Evolutionary conservation across 257 asterid species (phyloP), one percentile per base, ranked within the genome.

Genomic region (Solanum commersonii): DNA sequence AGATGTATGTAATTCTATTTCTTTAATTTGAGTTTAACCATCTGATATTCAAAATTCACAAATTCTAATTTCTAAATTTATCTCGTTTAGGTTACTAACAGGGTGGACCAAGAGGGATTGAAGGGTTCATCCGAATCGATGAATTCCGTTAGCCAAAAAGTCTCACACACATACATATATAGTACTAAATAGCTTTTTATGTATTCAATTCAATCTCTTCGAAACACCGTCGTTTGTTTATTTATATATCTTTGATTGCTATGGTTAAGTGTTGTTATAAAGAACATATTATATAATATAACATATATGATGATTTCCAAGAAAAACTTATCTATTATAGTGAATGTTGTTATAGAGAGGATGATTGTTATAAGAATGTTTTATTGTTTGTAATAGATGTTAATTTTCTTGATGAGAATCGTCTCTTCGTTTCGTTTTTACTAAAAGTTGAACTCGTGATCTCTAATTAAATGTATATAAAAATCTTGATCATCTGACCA

Each of bases 401-500:
- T n/a, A 42, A 23, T 23, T 63, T 23, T 5, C 1, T 63, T 10
- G 29, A 27, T 27, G 29, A 27, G 29, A 27, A 27, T 27, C 12
- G 1, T 6, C 1, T 10, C 2, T 65, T 25, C 20, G 3, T 33
- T 33, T 33, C 34, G 34, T 33, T 37, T 15, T 16, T 49, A 49
- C 3, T 49, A 5, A 25, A 27, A 1, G 8, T 7, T 1, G 10
- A 38, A 38, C 8, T 37, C 40, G 8, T 1, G 2, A 71, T 16
- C 2, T 72, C 15, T 72, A 18, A 34, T 18, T 8, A 18, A 4
- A 8, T 2, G 2, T 16, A 0, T 16, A 0, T 29, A 72, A 9
- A 0, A 5, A 9, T 34, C 0, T 0, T 2, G 6, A 34, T 2
- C 8, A 35, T 20, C 16, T 0, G 1, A 73, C 8, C 27, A 4